Conservation (phyloP, 1,284 basidiomycete genomes). For the Ceratobasidium sp. region DNA sequence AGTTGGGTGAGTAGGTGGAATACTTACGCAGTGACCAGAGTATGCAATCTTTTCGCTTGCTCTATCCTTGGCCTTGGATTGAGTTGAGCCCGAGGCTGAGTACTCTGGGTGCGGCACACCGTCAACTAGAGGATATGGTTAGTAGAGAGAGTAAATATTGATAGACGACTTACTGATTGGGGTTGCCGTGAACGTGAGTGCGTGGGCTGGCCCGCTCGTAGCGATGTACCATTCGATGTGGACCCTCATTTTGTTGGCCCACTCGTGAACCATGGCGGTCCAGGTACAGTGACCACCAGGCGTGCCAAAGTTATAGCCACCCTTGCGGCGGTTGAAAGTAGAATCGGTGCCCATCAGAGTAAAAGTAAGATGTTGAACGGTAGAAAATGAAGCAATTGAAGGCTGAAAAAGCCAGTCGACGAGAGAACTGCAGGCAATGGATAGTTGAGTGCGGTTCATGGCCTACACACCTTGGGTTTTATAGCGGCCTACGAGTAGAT, state of each 20-base stretch:
- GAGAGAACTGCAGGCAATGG: background rate
- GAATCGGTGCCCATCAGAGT: constrained; percentile 15
- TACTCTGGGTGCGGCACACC: constrained; percentile 19
- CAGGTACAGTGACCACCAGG: constrained; percentile 12
- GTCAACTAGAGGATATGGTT: constrained; percentile 5
- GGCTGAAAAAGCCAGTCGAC: background rate
- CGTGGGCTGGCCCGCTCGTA: background rate
- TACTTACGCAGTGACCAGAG: constrained; percentile 29
- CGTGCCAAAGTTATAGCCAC: background rate
- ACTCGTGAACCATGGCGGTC: constrained; percentile 9
- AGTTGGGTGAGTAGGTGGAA: background rate
- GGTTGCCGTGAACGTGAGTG: constrained; percentile 10
- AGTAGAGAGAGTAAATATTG: background rate
- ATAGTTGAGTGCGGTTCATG: constrained; percentile 4
- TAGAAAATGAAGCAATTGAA: background rate
- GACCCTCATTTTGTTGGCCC: constrained; percentile 1
- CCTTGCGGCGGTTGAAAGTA: constrained; percentile 19
- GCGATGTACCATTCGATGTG: background rate
- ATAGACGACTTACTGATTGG: constrained; percentile 3
- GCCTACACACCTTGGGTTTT: background rate
- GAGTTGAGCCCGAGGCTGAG: background rate
- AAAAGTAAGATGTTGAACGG: background rate
- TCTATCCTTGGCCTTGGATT: background rate
- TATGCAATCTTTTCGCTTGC: background rate
- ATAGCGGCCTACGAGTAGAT: background rate